Evolutionary conservation across 176 grass and related monocot genomes (phyloP).

Genomic region (Triticum urartu): DNA sequence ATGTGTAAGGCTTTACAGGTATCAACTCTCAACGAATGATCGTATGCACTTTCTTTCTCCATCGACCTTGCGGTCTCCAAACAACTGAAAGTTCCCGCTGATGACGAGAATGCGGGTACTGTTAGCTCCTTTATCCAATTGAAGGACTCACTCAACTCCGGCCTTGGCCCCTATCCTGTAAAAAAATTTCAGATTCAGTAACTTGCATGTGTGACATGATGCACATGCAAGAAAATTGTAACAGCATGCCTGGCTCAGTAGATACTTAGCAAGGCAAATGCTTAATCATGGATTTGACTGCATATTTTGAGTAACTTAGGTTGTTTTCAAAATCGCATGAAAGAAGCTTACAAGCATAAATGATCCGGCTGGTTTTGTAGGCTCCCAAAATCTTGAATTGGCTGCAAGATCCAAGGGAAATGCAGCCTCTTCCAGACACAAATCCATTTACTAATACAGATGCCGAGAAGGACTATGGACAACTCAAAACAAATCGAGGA

Average conservation of each 20-base stretch:
- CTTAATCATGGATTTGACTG: slow-evolving; percentile 4
- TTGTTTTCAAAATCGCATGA: slow-evolving; percentile 29
- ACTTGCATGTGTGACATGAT: neutral
- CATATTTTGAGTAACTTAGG: neutral
- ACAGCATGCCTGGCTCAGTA: neutral
- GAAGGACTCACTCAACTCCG: slow-evolving; percentile 45
- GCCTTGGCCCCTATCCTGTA: slow-evolving; percentile 49
- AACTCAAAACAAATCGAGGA: slow-evolving; percentile 12
- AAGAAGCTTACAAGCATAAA: slow-evolving; percentile 40
- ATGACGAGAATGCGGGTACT: neutral
- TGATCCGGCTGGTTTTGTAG: slow-evolving; percentile 44
- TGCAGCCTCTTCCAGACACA: slow-evolving; percentile 32
- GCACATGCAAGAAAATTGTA: neutral
- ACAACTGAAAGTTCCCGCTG: slow-evolving; percentile 16
- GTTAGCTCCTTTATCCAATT: slow-evolving; percentile 6
- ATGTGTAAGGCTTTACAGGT: slow-evolving; percentile 40
- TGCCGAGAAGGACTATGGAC: slow-evolving; percentile 1
- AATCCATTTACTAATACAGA: slow-evolving; percentile 40
- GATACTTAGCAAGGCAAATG: slow-evolving; percentile 14
- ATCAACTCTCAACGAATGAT: slow-evolving; percentile 37
- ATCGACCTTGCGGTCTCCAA: slow-evolving; percentile 26
- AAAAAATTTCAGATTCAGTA: slow-evolving; percentile 31
- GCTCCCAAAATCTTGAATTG: slow-evolving; percentile 42
- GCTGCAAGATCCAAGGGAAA: slow-evolving; percentile 57
- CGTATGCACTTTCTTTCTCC: slow-evolving; percentile 27